phyloP scores from a whole-genome alignment of 108 stramenopile species.

The Stephanodiscus minutulus region DNA sequence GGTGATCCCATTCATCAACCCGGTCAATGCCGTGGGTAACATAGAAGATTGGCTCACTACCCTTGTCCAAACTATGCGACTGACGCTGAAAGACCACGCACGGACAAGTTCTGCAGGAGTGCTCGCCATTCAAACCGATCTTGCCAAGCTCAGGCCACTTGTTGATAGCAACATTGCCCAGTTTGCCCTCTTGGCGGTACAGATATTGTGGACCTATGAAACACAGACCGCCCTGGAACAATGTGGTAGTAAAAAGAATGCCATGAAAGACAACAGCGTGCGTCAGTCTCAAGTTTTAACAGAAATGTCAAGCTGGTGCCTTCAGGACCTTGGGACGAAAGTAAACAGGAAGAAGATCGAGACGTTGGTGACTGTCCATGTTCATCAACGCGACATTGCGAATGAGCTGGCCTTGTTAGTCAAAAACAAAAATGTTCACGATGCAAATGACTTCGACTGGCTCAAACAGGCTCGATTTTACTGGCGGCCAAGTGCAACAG shows the following conservation, averaged over 20 bases:
- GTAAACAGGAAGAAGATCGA: constrained; percentile 91
- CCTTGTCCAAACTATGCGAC: constrained; percentile 77
- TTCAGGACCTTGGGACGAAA: constrained; percentile 84
- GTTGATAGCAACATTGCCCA: constrained; percentile 85
- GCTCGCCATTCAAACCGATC: constrained; percentile 58
- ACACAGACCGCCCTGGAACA: constrained; percentile 83
- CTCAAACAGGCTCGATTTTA: constrained; percentile 92
- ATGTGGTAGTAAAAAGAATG: constrained; percentile 78
- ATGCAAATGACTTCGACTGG: constrained; percentile 93
- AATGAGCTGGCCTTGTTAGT: constrained; percentile 70
- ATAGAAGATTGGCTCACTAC: constrained; percentile 92
- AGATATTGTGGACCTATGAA: constrained; percentile 88
- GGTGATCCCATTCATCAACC: constrained; percentile 63
- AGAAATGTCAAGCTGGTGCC: constrained; percentile 89
- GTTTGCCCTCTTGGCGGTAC: constrained; percentile 88
- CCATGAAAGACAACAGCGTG: constrained; percentile 81
- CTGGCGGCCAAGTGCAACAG: constrained; percentile 80
- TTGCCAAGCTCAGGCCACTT: constrained; percentile 72
- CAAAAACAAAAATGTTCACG: constrained; percentile 70
- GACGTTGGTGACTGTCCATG: constrained; percentile 91
- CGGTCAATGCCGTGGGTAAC: constrained; percentile 84
- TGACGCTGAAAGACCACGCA: constrained; percentile 81
- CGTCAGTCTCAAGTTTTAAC: constrained; percentile 69
- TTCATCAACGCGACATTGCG: constrained; percentile 89
- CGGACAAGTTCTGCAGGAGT: constrained; percentile 69